These are phyloP conservation scores for Xanthoconium purpureum DNA, from an alignment of 768 basidiomycete species.

Conservation along the genomic window DNA sequence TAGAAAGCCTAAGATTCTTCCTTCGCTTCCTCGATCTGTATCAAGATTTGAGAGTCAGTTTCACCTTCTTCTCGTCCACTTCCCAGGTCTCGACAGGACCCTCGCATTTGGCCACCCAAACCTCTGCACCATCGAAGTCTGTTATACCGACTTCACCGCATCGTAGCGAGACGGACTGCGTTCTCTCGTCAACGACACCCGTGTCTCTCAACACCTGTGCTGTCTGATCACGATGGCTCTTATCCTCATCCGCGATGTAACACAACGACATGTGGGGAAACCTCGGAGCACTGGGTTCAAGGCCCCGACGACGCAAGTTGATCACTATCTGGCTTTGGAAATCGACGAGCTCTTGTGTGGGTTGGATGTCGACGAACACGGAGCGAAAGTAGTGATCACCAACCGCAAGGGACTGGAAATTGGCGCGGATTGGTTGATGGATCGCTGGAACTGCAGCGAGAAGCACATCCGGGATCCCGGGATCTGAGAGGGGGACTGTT, in stretches of 20 bases:
- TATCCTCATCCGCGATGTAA: conserved; percentile 70
- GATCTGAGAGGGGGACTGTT: conserved; percentile 32
- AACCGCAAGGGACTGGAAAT: conserved; percentile 53
- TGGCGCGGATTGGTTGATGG: conserved; percentile 37
- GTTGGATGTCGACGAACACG: conserved; percentile 54
- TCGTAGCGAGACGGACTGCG: conserved; percentile 23
- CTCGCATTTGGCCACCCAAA: conserved; percentile 60
- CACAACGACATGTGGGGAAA: conserved; percentile 74
- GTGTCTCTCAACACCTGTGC: conserved; percentile 40
- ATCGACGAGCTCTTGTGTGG: conserved; percentile 41
- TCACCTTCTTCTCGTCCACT: conserved; percentile 41
- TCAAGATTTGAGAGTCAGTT: neutral
- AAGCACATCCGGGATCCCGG: conserved; percentile 23
- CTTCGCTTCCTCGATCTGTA: neutral
- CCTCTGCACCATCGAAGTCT: conserved; percentile 45
- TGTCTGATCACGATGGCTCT: conserved; percentile 47
- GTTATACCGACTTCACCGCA: conserved; percentile 34
- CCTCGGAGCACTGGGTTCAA: conserved; percentile 49
- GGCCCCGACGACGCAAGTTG: conserved; percentile 29
- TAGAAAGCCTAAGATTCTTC: no score
- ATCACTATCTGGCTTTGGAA: conserved; percentile 50
- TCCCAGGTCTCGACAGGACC: conserved; percentile 61
- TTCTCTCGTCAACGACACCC: conserved; percentile 31
- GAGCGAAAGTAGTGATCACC: conserved; percentile 70
- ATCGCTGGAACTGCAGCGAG: conserved; percentile 38